These are phyloP conservation scores for Chionographis japonica DNA, from an alignment of 106 monocot genomes.

Conservation along the genomic window DNA sequence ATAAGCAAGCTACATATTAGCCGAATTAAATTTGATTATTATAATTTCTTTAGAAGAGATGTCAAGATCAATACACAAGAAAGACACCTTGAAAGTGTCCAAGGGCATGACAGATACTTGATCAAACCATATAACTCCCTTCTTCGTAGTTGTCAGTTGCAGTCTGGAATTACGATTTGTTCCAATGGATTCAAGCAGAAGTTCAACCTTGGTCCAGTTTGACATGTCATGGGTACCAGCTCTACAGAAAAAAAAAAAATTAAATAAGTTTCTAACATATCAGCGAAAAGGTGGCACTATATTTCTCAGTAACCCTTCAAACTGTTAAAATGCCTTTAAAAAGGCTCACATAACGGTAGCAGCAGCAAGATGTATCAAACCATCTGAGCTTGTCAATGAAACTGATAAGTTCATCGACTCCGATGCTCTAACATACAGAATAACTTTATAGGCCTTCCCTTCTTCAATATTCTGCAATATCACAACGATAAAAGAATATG, in stretches of 20 bases:
- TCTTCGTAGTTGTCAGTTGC: slow-evolving; percentile 68
- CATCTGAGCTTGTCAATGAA: slow-evolving; percentile 81
- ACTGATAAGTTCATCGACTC: slow-evolving; percentile 49
- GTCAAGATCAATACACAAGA: background rate
- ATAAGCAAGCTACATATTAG: too few relatives aligned
- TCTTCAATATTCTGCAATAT: slow-evolving; percentile 73
- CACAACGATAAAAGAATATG: slow-evolving; percentile 5
- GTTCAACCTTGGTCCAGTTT: slow-evolving; percentile 74
- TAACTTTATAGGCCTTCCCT: slow-evolving; percentile 68
- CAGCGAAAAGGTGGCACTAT: too few relatives aligned
- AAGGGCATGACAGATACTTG: slow-evolving; percentile 94
- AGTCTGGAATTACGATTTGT: slow-evolving; percentile 57
- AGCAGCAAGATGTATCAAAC: slow-evolving; percentile 61
- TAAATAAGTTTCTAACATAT: too few relatives aligned
- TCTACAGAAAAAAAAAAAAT: slow-evolving; percentile 24
- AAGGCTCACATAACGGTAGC: slow-evolving; percentile 49
- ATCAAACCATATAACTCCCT: slow-evolving; percentile 86
- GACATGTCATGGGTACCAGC: slow-evolving; percentile 30
- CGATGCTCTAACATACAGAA: slow-evolving; percentile 56
- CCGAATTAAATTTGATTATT: too few relatives aligned
- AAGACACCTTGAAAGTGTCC: slow-evolving; percentile 81
- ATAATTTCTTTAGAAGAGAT: background rate
- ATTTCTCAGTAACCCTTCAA: too few relatives aligned
- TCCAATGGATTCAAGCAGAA: slow-evolving; percentile 42
- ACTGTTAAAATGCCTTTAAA: background rate